A percentile compares a stretch with the other conserved stretches of the same genome.
phyloP scores from a whole-genome alignment of 306 rosid species.

The Clitoria ternatea region DNA sequence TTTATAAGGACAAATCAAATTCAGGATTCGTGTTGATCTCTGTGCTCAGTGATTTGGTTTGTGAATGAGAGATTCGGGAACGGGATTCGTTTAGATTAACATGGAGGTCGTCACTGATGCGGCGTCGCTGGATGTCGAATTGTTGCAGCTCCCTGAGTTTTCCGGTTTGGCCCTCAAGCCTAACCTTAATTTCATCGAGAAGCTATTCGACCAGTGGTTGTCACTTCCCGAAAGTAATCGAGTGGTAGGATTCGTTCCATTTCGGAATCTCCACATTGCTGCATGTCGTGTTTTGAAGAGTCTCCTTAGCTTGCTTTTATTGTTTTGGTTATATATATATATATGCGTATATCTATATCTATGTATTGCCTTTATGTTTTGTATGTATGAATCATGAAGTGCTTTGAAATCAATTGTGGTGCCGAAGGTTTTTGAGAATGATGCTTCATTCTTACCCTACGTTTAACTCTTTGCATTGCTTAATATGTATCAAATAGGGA shows the following conservation, averaged over 20 bases:
- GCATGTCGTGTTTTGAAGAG: neutral
- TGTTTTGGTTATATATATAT: neutral
- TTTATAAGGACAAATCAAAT: conserved; percentile 9
- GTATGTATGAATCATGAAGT: neutral
- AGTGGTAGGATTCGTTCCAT: conserved; percentile 49
- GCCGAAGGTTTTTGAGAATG: conserved; percentile 6
- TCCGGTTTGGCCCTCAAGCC: conserved; percentile 78
- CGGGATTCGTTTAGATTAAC: conserved; percentile 43
- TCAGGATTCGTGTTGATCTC: conserved; percentile 36
- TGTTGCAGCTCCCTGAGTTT: conserved; percentile 84
- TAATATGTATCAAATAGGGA: conserved; percentile 5
- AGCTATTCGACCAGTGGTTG: conserved; percentile 91
- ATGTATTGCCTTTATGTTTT: too few species aligned
- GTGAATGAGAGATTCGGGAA: conserved; percentile 47
- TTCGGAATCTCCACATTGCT: conserved; percentile 6
- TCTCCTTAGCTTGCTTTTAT: conserved; percentile 5
- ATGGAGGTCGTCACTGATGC: conserved; percentile 82
- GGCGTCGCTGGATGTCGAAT: conserved; percentile 85
- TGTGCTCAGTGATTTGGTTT: conserved; percentile 27
- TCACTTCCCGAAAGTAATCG: conserved; percentile 84
- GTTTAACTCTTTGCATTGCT: neutral
- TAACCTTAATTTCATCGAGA: conserved; percentile 60
- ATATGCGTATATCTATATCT: neutral
- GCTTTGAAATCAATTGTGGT: neutral
- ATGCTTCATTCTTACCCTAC: neutral